Evolutionary conservation across 1,139 yeast species (phyloP), one percentile per base, ranked within the genome.

Genomic region (Taiozyma sp.): DNA sequence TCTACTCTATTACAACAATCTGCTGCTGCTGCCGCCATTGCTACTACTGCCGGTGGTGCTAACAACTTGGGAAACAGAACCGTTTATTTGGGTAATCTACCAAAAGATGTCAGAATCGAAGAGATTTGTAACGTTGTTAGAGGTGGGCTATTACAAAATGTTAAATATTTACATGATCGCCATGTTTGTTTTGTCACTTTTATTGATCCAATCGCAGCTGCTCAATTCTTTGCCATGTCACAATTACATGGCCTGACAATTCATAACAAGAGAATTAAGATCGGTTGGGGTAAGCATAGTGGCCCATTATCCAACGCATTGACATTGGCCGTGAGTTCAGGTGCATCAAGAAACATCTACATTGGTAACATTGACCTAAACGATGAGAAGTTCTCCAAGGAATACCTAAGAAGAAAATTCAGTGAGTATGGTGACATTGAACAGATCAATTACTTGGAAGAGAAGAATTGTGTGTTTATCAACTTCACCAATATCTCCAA

Each of bases 201-300:
- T 66, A 81, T 91, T 56, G 95, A 89, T 59, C 91, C 96, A 35
- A 79, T 87, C 47, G 95, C 96, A 6, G 97, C 98, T 0, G 96
- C 96, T 0, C 96, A 58, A 88, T 90, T 93, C 66, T 89, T 84
- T 68, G 96, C 96, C 19, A 80, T 86, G 82, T 83, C 93, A 57
- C 89, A 86, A 64, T 72, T 85, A 55, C 93, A 88, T 59, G 95
- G 95, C 1, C 71, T 93, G 50, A 77, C 87, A 4, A 83, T 93
- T 51, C 96, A 88, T 66, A 83, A 85, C 61, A 78, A 91, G 61
- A 77, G 88, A 59, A 81, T 91, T 51, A 87, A 88, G 66, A 88
- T 93, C 53, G 97, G 97, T 21, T 93, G 98, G 98, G 99, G 98
- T 47, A 88, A 88, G 65, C 96, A 89, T 67, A 83, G 96, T 2